Evolutionary conservation across 1,139 yeast species (phyloP).

Genomic region (Scheffersomyces illinoinensis): DNA sequence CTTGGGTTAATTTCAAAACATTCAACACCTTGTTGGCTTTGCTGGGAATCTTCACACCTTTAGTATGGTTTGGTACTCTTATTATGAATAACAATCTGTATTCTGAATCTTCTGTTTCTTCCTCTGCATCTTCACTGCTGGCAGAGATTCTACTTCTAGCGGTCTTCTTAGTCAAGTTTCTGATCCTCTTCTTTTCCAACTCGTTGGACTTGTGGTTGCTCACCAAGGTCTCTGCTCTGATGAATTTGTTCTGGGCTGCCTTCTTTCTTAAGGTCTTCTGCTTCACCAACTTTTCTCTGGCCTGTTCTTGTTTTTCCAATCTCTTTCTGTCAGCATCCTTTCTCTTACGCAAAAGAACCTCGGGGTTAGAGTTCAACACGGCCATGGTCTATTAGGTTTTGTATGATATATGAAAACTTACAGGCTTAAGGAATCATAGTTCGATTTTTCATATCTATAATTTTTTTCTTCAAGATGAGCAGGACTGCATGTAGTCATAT

Average conservation of each 20-base stretch:
- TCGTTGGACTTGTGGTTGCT: conserved; percentile 63
- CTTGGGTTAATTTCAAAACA: conserved; percentile 56
- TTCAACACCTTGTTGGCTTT: conserved; percentile 62
- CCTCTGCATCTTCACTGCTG: conserved; percentile 23
- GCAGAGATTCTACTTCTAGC: conserved; percentile 14
- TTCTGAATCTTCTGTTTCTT: conserved; percentile 16
- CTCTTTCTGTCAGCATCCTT: conserved; percentile 74
- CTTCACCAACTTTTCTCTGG: conserved; percentile 19
- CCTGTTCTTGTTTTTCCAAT: conserved; percentile 59
- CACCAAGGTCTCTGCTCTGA: conserved; percentile 73
- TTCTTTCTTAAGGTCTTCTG: conserved; percentile 35
- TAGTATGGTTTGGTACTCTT: conserved; percentile 58
- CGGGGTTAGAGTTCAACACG: conserved; percentile 69
- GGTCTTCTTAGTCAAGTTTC: conserved; percentile 47
- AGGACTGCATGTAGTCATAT: background rate
- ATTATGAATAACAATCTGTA: conserved; percentile 63
- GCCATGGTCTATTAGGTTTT: conserved; percentile 30
- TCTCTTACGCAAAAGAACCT: conserved; percentile 72
- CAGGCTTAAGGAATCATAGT: background rate
- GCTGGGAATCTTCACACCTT: conserved; percentile 63
- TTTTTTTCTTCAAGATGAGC: background rate
- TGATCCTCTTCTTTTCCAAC: conserved; percentile 67
- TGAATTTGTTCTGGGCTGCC: conserved; percentile 50
- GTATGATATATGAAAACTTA: background rate
- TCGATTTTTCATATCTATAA: background rate